Base-by-base conservation (phyloP, 2,329 filamentous ascomycete genomes). In the Myriosclerotinia curreyana region DNA sequence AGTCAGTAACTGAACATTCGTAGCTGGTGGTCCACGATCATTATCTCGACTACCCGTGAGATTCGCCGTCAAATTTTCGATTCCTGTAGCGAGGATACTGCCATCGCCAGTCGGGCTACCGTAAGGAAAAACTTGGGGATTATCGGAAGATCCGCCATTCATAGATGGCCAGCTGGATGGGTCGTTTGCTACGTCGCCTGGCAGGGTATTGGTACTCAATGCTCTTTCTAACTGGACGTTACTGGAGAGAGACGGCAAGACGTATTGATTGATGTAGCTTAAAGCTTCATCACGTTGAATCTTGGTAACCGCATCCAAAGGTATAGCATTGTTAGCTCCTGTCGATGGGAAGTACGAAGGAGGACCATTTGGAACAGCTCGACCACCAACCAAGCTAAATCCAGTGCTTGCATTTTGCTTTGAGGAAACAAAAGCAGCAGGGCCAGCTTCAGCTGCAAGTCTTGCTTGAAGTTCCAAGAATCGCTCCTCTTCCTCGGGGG, bases 261-360 rank as follows among this genome's bases (percentile, higher is more conserved):
- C 84, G 68, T 86, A 87, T 74, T 89, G 86, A 74, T 89, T 88
- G 75, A 89, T 87, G 75, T 87, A 88, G 73, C 82, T 83, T 49
- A 89, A 81, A 0, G 85, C 85, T 71, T 88, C 86, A 69, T 88
- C 85, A 15, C 85, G 82, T 74, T 86, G 85, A 68, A 88, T 84
- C 77, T 88, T 88, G 67, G 81, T 81, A 34, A 87, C 80, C 1
- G 85, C 84, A 69, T 88, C 85, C 65, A 82, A 79, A 7, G 78
- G 78, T 55, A 79, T 61, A 40, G 61, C 63, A 28, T 64, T 68
- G 44, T 68, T 70, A 36, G 68, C 69, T 12, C 59, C 77, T 2
- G 78, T 75, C 2, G n/a, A 36, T 1, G 85, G 85, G 70, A 87
- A 87, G 74, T 83, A 88, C 46, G 83, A 81, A 2, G 86, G 85